phyloP scores from a whole-genome alignment of 2,329 filamentous ascomycete species.

The Scopulariopsis brevicaulis region DNA sequence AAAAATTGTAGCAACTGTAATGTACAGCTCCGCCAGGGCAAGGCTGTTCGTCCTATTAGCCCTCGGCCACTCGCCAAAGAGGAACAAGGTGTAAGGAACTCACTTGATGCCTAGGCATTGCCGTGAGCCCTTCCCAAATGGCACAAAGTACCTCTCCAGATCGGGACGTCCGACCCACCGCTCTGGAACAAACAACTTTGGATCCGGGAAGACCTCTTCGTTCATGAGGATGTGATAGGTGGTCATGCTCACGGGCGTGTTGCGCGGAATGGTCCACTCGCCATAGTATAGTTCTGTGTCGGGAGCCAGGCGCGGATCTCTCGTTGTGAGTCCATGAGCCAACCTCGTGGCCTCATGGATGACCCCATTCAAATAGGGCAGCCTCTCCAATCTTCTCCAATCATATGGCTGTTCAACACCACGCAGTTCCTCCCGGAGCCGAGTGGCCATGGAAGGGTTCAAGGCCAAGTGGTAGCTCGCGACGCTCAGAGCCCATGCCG shows the following conservation, averaged over 20 bases:
- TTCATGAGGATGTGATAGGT: conserved; percentile 15
- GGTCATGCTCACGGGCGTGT: conserved; percentile 23
- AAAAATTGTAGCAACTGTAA: conserved; percentile 10
- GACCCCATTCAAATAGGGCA: conserved; percentile 25
- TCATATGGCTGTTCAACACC: conserved; percentile 1
- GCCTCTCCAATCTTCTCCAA: conserved; percentile 16
- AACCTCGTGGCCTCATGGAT: conserved; percentile 26
- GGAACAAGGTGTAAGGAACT: not conserved
- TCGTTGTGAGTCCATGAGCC: conserved; percentile 21
- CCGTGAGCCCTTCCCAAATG: conserved; percentile 11
- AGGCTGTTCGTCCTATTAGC: conserved; percentile 7
- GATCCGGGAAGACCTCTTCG: conserved; percentile 11
- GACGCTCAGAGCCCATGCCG: conserved; percentile 21
- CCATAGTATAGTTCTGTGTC: conserved; percentile 17
- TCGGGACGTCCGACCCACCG: conserved; percentile 11
- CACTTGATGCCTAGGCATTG: conserved; percentile 14
- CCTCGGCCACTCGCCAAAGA: not conserved
- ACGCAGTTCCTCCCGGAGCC: conserved; percentile 20
- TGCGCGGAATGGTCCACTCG: conserved; percentile 16
- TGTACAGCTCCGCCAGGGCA: conserved; percentile 12
- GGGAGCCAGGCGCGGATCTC: conserved; percentile 16
- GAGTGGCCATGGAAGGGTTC: conserved; percentile 15
- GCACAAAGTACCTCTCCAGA: conserved; percentile 12
- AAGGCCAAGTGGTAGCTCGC: conserved; percentile 20
- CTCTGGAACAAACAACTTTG: conserved; percentile 14